phyloP scores from a whole-genome alignment of 768 basidiomycete genomes.

The Termitomyces eurrhizus region DNA sequence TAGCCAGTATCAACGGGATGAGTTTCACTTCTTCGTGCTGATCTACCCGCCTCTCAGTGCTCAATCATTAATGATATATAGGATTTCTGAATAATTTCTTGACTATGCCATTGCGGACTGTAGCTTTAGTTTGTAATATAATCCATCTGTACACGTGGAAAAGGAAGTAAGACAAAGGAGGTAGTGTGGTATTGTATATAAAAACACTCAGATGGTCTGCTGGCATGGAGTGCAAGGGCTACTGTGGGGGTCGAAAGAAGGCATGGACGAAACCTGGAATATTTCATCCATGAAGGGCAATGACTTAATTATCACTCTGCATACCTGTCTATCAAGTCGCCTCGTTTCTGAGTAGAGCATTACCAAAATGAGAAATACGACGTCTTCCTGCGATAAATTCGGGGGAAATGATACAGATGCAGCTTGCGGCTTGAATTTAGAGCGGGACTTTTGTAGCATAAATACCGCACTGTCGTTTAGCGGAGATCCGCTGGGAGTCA shows the following conservation, averaged over 20 bases:
- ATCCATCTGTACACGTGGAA: background rate
- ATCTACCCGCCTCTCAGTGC: background rate
- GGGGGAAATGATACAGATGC: background rate
- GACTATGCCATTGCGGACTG: background rate
- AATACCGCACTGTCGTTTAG: background rate
- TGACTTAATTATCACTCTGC: background rate
- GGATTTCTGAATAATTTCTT: background rate
- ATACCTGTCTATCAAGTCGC: background rate
- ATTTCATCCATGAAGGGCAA: background rate
- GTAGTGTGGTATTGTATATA: background rate
- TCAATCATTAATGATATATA: background rate
- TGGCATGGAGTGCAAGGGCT: background rate
- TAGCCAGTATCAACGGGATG: conserved; percentile 15
- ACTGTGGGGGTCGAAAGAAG: background rate
- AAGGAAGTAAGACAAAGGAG: background rate
- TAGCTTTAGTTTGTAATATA: background rate
- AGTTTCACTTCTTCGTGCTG: background rate
- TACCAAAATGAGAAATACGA: conserved; percentile 1
- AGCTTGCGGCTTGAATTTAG: background rate
- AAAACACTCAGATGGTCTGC: background rate
- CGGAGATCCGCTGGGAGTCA: background rate
- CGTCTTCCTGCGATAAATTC: background rate
- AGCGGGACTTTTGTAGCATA: background rate
- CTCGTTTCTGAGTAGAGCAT: conserved; percentile 4
- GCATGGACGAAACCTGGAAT: background rate